Conservation (phyloP, 2,329 filamentous ascomycete genomes). For the Exophiala oligosperma region DNA sequence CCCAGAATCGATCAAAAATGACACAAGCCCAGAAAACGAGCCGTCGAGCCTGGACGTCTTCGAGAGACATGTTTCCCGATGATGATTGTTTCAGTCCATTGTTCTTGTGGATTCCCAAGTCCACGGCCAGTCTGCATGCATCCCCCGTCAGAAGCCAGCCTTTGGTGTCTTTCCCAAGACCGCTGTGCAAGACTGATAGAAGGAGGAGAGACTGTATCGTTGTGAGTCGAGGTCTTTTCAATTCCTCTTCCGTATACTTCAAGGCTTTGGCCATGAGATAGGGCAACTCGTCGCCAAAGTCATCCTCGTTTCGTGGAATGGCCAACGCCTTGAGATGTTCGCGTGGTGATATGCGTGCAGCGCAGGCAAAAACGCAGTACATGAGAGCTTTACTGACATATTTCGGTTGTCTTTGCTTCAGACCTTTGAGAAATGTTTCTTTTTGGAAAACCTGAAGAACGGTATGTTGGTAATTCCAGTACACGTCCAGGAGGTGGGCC, state of each 20-base stretch:
- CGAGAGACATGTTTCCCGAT: constrained; percentile 9
- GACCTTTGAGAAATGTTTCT: neutral
- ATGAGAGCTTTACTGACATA: constrained; percentile 22
- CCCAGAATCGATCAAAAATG: constrained; percentile 22
- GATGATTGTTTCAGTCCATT: neutral
- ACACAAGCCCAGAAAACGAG: constrained; percentile 24
- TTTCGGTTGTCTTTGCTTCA: constrained; percentile 3
- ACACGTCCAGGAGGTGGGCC: neutral
- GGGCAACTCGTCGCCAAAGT: constrained; percentile 6
- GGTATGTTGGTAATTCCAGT: constrained; percentile 4
- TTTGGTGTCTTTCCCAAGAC: constrained; percentile 22
- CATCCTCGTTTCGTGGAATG: constrained; percentile 5
- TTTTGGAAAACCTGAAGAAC: constrained; percentile 2
- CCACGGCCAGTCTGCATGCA: constrained; percentile 22
- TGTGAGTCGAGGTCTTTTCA: constrained; percentile 21
- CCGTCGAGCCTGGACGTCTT: constrained; percentile 19
- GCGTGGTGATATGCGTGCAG: constrained; percentile 15
- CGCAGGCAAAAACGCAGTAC: constrained; percentile 21
- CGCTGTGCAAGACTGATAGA: constrained; percentile 22
- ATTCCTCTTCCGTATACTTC: constrained; percentile 13
- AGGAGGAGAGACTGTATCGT: constrained; percentile 22
- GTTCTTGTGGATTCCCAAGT: constrained; percentile 24
- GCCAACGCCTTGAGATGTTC: constrained; percentile 11
- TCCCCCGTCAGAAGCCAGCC: constrained; percentile 23
- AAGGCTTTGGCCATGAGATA: constrained; percentile 14